Percentiles rank a stretch among this genome's conserved stretches.
Evolutionary conservation across 306 rosid species (phyloP).

Genomic region (Fagus sylvatica): DNA sequence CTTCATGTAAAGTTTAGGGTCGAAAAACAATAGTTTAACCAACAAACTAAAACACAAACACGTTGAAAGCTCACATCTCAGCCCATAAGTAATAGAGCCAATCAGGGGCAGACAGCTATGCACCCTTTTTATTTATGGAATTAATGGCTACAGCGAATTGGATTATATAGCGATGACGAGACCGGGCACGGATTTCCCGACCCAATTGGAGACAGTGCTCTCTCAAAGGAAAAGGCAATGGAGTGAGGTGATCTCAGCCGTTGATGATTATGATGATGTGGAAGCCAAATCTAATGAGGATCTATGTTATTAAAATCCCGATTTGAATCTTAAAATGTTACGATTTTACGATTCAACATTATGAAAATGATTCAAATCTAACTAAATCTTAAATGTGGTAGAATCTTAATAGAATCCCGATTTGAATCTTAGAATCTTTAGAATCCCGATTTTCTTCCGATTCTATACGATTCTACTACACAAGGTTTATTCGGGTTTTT

Average conservation of each 20-base stretch:
- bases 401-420: no score
- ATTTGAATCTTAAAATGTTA: no score
- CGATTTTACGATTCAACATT: no score
- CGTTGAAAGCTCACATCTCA: background rate
- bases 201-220: conserved; percentile 66
- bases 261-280: conserved; percentile 13
- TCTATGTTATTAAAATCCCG: no score
- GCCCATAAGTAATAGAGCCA: conserved; percentile 13
- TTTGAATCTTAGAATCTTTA: no score
- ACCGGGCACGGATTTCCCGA: conserved; percentile 92
- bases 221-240: conserved; percentile 83
- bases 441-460: no score
- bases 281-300: conserved; percentile 6
- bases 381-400: no score
- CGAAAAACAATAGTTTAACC: no score
- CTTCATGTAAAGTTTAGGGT: no score
- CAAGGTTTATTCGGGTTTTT: no score
- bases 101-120: conserved; percentile 32
- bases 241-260: conserved; percentile 50
- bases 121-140: conserved; percentile 5
- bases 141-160: conserved; percentile 29
- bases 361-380: no score
- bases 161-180: conserved; percentile 73
- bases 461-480: no score
- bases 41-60: background rate